phyloP scores from a whole-genome alignment of 192 early-diverging fungal genomes.

The Anaeromyces robustus region DNA sequence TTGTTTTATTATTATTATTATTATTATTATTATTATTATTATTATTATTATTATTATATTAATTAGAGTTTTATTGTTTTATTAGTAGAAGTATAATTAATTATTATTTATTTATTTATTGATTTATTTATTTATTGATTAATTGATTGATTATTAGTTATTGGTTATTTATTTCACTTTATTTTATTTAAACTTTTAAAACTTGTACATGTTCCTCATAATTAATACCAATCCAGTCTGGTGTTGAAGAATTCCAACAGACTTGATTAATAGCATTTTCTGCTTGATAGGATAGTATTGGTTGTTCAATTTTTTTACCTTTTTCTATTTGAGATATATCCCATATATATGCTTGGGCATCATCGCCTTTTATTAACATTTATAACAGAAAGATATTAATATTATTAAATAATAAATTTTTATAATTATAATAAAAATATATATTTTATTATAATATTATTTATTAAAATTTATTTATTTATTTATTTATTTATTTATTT shows the following conservation, averaged over 20 bases:
- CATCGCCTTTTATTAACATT: constrained; percentile 45
- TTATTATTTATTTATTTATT: too few species aligned
- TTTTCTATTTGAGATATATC: constrained; percentile 34
- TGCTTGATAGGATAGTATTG: constrained; percentile 61
- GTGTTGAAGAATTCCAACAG: constrained; percentile 56
- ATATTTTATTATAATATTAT: neutral
- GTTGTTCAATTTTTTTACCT: constrained; percentile 28
- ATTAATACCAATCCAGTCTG: constrained; percentile 82
- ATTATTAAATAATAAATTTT: neutral
- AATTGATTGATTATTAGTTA: too few species aligned
- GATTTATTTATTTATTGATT: too few species aligned
- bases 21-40: too few species aligned
- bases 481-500: neutral
- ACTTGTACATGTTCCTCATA: constrained; percentile 75
- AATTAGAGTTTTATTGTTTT: too few species aligned
- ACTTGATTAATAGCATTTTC: constrained; percentile 63
- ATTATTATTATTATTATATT: too few species aligned
- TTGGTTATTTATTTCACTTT: too few species aligned
- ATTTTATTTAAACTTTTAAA: constrained; percentile 41
- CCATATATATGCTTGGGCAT: constrained; percentile 84
- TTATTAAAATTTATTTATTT: neutral
- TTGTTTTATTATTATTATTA: too few species aligned
- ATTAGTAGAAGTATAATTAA: too few species aligned
- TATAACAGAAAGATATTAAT: neutral
- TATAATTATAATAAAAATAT: neutral